Evolutionary conservation across 1,284 basidiomycete genomes (phyloP), one percentile per base, ranked within the genome.

Genomic region (Puccinia triticina): DNA sequence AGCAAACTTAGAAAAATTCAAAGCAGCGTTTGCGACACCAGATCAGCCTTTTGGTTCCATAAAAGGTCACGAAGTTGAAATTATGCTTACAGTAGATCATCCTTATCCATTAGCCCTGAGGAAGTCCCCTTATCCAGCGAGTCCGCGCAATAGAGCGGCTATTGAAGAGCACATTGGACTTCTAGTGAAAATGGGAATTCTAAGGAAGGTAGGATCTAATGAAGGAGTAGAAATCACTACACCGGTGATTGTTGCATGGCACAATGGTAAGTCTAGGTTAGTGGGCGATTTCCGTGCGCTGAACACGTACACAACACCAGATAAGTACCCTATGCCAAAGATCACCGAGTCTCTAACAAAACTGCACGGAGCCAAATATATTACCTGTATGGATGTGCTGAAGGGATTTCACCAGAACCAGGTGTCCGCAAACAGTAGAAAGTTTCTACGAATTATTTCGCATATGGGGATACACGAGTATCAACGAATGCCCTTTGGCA

Each of bases 401-500:
- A 77, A 77, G 61, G 74, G 74, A 0, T 77, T 77, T n/a, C 74
- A 77, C 37, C 74, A 77, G 37, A 77, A 29, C 0, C 11, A 7
- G 4, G 34, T 32, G 23, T 77, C 0, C 0, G 14, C 11, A 14
- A 4, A 18, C n/a, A 76, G 53, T 29, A 57, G 34, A 76, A 23
- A 32, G 29, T 76, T 55, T 50, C 34, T 76, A 61, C 0, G 40
- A 29, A 14, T 77, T 21, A 77, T 61, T 1, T 77, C 26, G 21
- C 50, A 77, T 43, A 14, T 57, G 10, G 50, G 53, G 11, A 59
- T 77, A 0, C n/a, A 37, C 61, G 53, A 77, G 5, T 73, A 73
- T 4, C 32, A 48, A 4, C 46, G 46, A 26, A 73, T 73, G 34
- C 71, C 4, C 0, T 73, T 73, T 73, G 71, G 71, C 16, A 73